Conservation (phyloP, 257 asterid genomes). For the Solanum sitiens region DNA sequence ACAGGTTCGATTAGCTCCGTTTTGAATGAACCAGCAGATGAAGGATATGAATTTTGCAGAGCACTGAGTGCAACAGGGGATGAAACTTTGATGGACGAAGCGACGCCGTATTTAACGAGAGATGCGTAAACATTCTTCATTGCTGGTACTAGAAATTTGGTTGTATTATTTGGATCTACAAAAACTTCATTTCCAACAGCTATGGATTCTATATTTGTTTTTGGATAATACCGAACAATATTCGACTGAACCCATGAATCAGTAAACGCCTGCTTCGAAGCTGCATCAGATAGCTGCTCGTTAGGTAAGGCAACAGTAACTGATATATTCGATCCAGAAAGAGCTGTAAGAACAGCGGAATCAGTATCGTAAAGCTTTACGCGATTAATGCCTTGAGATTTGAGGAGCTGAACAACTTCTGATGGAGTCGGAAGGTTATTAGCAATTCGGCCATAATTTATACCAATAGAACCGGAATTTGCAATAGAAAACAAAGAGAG, state of each 20-base stretch:
- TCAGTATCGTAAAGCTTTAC: conserved; percentile 70
- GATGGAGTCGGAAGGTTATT: conserved; percentile 61
- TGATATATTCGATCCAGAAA: conserved; percentile 58
- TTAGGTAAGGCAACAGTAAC: conserved; percentile 71
- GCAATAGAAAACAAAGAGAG: conserved; percentile 1
- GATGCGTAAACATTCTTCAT: conserved; percentile 68
- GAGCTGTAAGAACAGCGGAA: conserved; percentile 55
- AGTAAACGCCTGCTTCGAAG: conserved; percentile 38
- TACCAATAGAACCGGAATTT: conserved; percentile 41
- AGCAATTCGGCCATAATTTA: conserved; percentile 90
- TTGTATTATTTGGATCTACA: conserved; percentile 47
- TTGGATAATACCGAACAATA: conserved; percentile 43
- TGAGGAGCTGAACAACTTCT: conserved; percentile 65
- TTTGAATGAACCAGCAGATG: conserved; percentile 73
- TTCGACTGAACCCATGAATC: conserved; percentile 72
- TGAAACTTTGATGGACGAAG: conserved; percentile 38
- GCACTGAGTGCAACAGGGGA: conserved; percentile 75
- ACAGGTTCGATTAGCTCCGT: conserved; percentile 57
- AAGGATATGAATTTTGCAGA: conserved; percentile 54
- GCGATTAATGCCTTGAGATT: conserved; percentile 35
- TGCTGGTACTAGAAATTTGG: conserved; percentile 67
- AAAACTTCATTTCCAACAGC: conserved; percentile 87
- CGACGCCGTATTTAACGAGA: conserved; percentile 29
- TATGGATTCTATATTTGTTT: conserved; percentile 50
- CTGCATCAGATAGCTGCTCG: conserved; percentile 65